Conservation (phyloP, 2,329 filamentous ascomycete species). For the Colletotrichum musicola region DNA sequence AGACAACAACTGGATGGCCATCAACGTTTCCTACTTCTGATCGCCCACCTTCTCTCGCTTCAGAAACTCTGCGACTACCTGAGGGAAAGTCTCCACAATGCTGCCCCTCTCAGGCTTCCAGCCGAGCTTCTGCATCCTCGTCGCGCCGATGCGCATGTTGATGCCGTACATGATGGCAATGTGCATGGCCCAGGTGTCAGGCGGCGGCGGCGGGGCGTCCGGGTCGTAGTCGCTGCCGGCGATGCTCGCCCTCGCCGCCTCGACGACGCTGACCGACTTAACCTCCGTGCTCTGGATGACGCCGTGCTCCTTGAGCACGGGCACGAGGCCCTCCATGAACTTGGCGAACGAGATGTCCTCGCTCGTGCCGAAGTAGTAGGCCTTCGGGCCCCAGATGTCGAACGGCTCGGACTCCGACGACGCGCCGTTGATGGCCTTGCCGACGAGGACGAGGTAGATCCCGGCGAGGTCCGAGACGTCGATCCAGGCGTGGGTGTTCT, state of each 20-base stretch:
- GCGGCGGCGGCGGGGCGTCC: slow-evolving; percentile 21
- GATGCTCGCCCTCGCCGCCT: slow-evolving; percentile 22
- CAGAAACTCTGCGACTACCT: slow-evolving; percentile 10
- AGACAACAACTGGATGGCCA: not conserved
- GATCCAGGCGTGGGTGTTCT: slow-evolving; percentile 30
- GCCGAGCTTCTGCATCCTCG: slow-evolving; percentile 18
- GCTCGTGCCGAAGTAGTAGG: slow-evolving; percentile 18
- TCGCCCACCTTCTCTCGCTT: slow-evolving; percentile 18
- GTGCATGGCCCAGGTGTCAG: slow-evolving; percentile 30
- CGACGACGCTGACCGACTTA: slow-evolving; percentile 21
- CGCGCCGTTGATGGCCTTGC: slow-evolving; percentile 16
- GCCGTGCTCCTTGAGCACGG: slow-evolving; percentile 4
- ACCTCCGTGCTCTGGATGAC: slow-evolving; percentile 12
- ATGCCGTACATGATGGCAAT: slow-evolving; percentile 34
- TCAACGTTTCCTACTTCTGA: not conserved
- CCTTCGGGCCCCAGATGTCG: slow-evolving; percentile 19
- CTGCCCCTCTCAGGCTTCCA: slow-evolving; percentile 24
- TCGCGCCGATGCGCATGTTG: slow-evolving; percentile 26
- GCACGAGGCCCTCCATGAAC: slow-evolving; percentile 16
- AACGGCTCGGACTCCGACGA: slow-evolving; percentile 21
- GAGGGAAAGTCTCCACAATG: slow-evolving; percentile 10
- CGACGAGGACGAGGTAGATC: slow-evolving; percentile 21
- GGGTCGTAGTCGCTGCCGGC: slow-evolving; percentile 21
- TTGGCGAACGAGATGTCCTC: slow-evolving; percentile 23
- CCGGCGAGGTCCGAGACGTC: slow-evolving; percentile 21